Percentiles rank a stretch among this genome's conserved stretches.
These are phyloP conservation scores for Leishmania lainsoni DNA, from an alignment of 208 protist genomes.

Conservation along the genomic window DNA sequence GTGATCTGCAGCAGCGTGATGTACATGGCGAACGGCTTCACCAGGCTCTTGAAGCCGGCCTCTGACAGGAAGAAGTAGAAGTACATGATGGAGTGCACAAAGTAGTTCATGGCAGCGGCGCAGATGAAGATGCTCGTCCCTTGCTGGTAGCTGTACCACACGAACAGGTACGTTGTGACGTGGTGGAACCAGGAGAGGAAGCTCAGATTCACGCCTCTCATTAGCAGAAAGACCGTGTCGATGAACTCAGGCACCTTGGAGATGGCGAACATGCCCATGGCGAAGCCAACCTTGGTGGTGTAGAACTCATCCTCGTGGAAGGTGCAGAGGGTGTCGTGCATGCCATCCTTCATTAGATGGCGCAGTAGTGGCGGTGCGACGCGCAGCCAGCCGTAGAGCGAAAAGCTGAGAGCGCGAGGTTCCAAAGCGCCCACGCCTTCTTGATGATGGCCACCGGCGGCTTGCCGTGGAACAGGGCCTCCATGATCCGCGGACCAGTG, in stretches of 20 bases:
- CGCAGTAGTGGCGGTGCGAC: slow-evolving; percentile 48
- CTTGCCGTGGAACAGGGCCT: slow-evolving; percentile 46
- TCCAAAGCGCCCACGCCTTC: slow-evolving; percentile 81
- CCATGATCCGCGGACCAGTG: slow-evolving; percentile 38
- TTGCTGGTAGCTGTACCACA: slow-evolving; percentile 80
- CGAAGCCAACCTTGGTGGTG: slow-evolving; percentile 68
- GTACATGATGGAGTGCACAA: slow-evolving; percentile 96
- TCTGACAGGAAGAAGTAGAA: slow-evolving; percentile 92
- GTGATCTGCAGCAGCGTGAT: slow-evolving; percentile 90
- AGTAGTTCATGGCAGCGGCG: slow-evolving; percentile 92
- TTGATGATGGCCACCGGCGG: slow-evolving; percentile 53
- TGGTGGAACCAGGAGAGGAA: slow-evolving; percentile 94
- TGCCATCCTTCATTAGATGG: slow-evolving; percentile 29
- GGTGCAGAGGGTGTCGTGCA: slow-evolving; percentile 75
- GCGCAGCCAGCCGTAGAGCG: slow-evolving; percentile 65
- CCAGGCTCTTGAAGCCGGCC: slow-evolving; percentile 61
- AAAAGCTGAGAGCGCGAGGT: slow-evolving; percentile 86
- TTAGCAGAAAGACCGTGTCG: slow-evolving; percentile 84
- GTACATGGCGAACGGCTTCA: slow-evolving; percentile 81
- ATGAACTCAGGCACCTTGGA: slow-evolving; percentile 89
- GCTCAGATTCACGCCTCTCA: slow-evolving; percentile 70
- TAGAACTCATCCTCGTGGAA: slow-evolving; percentile 66
- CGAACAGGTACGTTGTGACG: slow-evolving; percentile 89
- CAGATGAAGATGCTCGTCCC: slow-evolving; percentile 64
- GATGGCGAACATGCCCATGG: slow-evolving; percentile 76